Conservation (phyloP, 2,329 filamentous ascomycete genomes). For the Colletotrichum orbiculare region DNA sequence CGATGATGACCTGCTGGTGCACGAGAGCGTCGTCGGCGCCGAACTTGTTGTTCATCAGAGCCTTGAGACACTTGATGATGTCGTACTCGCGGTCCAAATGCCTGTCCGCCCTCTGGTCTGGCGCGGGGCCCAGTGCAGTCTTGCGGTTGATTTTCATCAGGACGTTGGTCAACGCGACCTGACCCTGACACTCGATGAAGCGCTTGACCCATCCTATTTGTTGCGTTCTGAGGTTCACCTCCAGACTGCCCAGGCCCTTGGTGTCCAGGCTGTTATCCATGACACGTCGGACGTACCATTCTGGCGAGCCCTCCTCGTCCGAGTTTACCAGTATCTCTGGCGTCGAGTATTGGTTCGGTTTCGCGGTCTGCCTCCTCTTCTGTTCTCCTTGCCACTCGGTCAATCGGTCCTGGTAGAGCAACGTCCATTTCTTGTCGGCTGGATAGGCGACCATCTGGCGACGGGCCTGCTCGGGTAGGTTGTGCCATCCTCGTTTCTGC, state of each 20-base stretch:
- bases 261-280: conserved; percentile 95
- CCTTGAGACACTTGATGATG: conserved; percentile 97
- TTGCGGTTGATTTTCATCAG: conserved; percentile 93
- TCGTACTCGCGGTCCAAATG: conserved; percentile 94
- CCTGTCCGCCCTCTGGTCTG: conserved; percentile 73
- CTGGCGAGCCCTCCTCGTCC: conserved; percentile 94
- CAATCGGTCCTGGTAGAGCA: conserved; percentile 94
- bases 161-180: conserved; percentile 94
- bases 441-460: conserved; percentile 97
- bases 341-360: conserved; percentile 73
- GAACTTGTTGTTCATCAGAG: conserved; percentile 99
- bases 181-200: conserved; percentile 97
- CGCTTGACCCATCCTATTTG: conserved; percentile 97
- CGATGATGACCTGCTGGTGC: conserved; percentile 90
- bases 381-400: conserved; percentile 95
- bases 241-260: conserved; percentile 91
- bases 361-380: conserved; percentile 82
- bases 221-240: conserved; percentile 94
- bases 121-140: conserved; percentile 75
- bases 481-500: conserved; percentile 98
- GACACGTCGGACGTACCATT: conserved; percentile 97
- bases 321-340: conserved; percentile 79
- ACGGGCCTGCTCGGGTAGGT: conserved; percentile 91
- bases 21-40: conserved; percentile 94
- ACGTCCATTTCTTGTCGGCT: conserved; percentile 94